phyloP scores from a whole-genome alignment of 768 basidiomycete species.

The Agaricus sinodeliciosus region DNA sequence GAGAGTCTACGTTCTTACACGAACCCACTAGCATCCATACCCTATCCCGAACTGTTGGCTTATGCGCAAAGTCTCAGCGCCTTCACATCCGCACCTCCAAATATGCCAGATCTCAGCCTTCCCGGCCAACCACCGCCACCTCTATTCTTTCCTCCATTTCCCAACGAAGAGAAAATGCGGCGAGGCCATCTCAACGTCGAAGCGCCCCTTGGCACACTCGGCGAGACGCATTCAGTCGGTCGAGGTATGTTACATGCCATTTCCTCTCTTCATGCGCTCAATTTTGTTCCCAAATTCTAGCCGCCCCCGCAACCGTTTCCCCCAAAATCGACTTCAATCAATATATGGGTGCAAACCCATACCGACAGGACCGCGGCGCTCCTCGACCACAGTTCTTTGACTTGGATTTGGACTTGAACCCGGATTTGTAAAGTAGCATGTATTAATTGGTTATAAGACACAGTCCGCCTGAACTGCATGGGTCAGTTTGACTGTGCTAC shows the following conservation, averaged over 20 bases:
- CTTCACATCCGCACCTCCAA: conserved; percentile 85
- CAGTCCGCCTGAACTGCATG: not conserved
- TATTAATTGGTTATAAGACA: not conserved
- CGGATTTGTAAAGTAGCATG: conserved; percentile 47
- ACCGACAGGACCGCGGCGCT: conserved; percentile 61
- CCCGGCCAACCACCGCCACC: conserved; percentile 73
- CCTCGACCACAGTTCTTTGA: conserved; percentile 64
- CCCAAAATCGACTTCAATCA: conserved; percentile 44
- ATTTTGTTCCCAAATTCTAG: conserved; percentile 10
- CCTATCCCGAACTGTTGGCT: conserved; percentile 75
- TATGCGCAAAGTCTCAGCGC: conserved; percentile 83
- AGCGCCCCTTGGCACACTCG: conserved; percentile 69
- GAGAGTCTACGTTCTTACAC: conserved; percentile 2
- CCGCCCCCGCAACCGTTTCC: conserved; percentile 54
- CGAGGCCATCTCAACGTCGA: conserved; percentile 74
- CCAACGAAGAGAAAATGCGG: conserved; percentile 89
- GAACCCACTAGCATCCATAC: conserved; percentile 53
- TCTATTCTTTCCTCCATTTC: conserved; percentile 85
- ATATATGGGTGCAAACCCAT: conserved; percentile 56
- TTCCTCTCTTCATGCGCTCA: conserved; percentile 1
- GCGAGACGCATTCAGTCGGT: conserved; percentile 79
- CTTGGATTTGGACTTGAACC: conserved; percentile 80
- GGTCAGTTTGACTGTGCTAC: not conserved
- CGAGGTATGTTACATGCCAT: conserved; percentile 42
- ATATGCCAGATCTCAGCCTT: conserved; percentile 68